Conservation (phyloP, 768 basidiomycete genomes). For the Psilocybe sp. region DNA sequence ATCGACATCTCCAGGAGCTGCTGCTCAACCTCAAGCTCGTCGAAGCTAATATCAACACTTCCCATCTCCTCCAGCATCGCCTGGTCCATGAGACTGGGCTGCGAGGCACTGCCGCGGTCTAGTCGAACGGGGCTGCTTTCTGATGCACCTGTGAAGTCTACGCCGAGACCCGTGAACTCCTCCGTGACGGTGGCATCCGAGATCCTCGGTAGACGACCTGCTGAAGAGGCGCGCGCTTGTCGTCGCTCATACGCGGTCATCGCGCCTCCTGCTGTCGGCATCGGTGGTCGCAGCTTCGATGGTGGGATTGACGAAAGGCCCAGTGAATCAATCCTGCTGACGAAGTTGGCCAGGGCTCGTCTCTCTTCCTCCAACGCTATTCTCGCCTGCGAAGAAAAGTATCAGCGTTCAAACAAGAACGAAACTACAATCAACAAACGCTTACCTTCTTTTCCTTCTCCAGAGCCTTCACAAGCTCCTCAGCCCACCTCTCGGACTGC, state of each 20-base stretch:
- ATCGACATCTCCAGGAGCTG: slow-evolving; percentile 22
- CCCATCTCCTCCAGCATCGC: slow-evolving; percentile 53
- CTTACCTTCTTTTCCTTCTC: slow-evolving; percentile 76
- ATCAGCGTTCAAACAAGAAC: background rate
- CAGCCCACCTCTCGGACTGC: slow-evolving; percentile 72
- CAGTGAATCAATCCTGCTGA: slow-evolving; percentile 76
- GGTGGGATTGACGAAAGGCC: slow-evolving; percentile 40
- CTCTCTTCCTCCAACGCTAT: slow-evolving; percentile 74
- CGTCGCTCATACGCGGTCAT: slow-evolving; percentile 46
- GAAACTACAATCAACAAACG: slow-evolving; percentile 3
- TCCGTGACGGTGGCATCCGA: slow-evolving; percentile 18
- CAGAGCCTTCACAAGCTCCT: slow-evolving; percentile 69
- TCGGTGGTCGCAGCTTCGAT: slow-evolving; percentile 44
- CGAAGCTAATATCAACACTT: slow-evolving; percentile 50
- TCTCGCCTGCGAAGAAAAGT: slow-evolving; percentile 38
- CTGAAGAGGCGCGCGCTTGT: slow-evolving; percentile 20
- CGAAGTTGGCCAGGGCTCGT: slow-evolving; percentile 74
- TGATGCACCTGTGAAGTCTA: slow-evolving; percentile 8
- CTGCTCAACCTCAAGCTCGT: slow-evolving; percentile 35
- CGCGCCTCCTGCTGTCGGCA: slow-evolving; percentile 52
- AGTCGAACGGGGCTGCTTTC: slow-evolving; percentile 53
- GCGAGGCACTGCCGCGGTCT: slow-evolving; percentile 28
- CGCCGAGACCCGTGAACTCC: slow-evolving; percentile 18
- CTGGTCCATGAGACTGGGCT: slow-evolving; percentile 58
- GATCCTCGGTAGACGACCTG: slow-evolving; percentile 20